Percentiles rank a stretch among this genome's conserved stretches.
Conservation (phyloP, 768 basidiomycete genomes). For the Xanthoconium purpureum region DNA sequence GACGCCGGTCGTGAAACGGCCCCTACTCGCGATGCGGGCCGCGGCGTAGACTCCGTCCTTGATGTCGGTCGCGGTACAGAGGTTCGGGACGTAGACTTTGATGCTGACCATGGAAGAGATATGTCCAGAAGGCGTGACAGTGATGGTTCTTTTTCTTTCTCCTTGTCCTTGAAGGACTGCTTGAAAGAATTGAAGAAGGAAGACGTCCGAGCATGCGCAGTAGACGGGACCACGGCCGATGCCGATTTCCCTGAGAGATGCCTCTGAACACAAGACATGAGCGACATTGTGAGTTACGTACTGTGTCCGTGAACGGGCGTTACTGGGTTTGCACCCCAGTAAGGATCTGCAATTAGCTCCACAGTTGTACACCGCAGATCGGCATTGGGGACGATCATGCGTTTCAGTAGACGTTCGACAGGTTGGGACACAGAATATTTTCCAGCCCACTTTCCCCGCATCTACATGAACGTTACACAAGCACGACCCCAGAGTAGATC, state of each 20-base stretch:
- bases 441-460: conserved; percentile 86
- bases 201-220: conserved; percentile 15
- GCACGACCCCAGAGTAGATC: not conserved
- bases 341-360: conserved; percentile 63
- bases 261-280: not conserved
- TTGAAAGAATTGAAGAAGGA: conserved; percentile 20
- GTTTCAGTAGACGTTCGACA: conserved; percentile 63
- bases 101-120: conserved; percentile 34
- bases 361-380: conserved; percentile 70
- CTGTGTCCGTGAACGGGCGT: conserved; percentile 37
- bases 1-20: conserved; percentile 14
- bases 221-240: conserved; percentile 21
- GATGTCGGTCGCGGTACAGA: conserved; percentile 18
- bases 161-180: conserved; percentile 21
- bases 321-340: conserved; percentile 49
- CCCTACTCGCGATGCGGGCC: conserved; percentile 19
- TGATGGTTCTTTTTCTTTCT: conserved; percentile 30
- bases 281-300: conserved; percentile 32
- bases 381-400: conserved; percentile 82
- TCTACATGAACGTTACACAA: conserved; percentile 32
- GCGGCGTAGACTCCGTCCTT: conserved; percentile 12
- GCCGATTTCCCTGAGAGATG: conserved; percentile 33
- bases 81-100: conserved; percentile 12
- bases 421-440: conserved; percentile 54
- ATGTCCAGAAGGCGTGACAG: conserved; percentile 33